Conservation (phyloP, 2,329 filamentous ascomycete species). For the Aspergillus sp. region DNA sequence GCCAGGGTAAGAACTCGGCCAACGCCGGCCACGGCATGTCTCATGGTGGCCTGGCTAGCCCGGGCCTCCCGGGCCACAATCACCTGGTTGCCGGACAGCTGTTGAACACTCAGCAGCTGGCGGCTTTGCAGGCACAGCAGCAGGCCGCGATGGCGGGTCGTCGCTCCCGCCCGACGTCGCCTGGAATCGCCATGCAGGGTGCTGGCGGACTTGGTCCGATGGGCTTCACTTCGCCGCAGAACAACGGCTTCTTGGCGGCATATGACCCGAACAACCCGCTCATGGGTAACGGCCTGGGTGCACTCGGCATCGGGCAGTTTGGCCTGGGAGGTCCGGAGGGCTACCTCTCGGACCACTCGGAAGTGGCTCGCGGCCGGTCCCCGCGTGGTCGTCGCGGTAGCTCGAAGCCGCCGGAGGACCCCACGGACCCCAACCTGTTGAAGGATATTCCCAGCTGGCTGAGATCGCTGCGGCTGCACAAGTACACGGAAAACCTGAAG, state of each 20-base stretch:
- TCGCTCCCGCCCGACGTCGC: slow-evolving; percentile 85
- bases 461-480: slow-evolving; percentile 89
- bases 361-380: slow-evolving; percentile 85
- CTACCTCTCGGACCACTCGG: slow-evolving; percentile 91
- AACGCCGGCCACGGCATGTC: slow-evolving; percentile 63
- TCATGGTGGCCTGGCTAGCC: slow-evolving; percentile 60
- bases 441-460: slow-evolving; percentile 97
- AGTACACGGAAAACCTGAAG: slow-evolving; percentile 98
- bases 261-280: slow-evolving; percentile 74
- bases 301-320: slow-evolving; percentile 71
- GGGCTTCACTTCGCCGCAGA: slow-evolving; percentile 83
- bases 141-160: slow-evolving; percentile 61
- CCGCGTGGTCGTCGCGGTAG: slow-evolving; percentile 89
- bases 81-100: slow-evolving; percentile 87
- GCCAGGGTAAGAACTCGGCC: slow-evolving; percentile 45
- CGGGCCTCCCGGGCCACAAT: slow-evolving; percentile 69
- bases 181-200: slow-evolving; percentile 78
- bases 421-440: slow-evolving; percentile 83
- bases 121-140: slow-evolving; percentile 73
- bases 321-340: slow-evolving; percentile 72
- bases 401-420: slow-evolving; percentile 97
- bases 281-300: slow-evolving; percentile 70
- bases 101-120: slow-evolving; percentile 78
- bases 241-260: slow-evolving; percentile 89
- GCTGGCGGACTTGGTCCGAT: slow-evolving; percentile 58